Base-by-base conservation (phyloP, 2,329 filamentous ascomycete species). In the Trichoderma guizhouense region DNA sequence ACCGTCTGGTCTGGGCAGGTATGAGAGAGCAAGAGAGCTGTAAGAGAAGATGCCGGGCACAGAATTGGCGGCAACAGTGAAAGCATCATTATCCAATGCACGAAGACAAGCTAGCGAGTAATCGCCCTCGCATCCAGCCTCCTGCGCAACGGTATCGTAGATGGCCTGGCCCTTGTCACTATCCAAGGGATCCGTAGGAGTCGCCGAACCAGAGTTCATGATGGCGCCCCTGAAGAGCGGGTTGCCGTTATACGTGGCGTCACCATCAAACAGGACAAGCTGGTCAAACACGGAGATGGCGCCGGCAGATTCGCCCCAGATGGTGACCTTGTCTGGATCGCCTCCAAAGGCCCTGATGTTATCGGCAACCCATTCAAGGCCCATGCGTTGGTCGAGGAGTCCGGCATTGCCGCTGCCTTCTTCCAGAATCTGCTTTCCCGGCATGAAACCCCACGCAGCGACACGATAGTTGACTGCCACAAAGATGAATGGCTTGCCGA, bases 381-480 rank as follows among this genome's bases (percentile, higher is more conserved):
- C 92, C 74, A 92, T 84, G 34, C 91, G 86, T 76, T 95, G 92
- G 76, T 95, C 93, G 0, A 92, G 83, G 3, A 93, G 85, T 3
- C 93, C 93, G 2, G 93, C 79, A 77, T 95, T 95, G 3, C 90
- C 81, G 2, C 90, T 86, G 1, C 91, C 91, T 73, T 93, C 91
- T 4, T 84, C 83, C 5, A 91, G 82, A 57, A 94, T 85, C 78
- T 94, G 91, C 65, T 86, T 87, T 6, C 92, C 92, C 0, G 89
- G 86, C 79, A 94, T 78, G 81, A 94, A 94, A 0, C 92, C 93
- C 74, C 93, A 94, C 0, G 89, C 92, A 8, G 87, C 91, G 0
- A 93, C 83, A 1, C 92, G 90, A 81, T 97, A 95, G 81, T 94
- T 95, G 77, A 95, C 89, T 0, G 90, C 87, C 0, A 95, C 92